These are phyloP conservation scores for Picea abies DNA, from an alignment of 83 land plant genomes.

Conservation along the genomic window DNA sequence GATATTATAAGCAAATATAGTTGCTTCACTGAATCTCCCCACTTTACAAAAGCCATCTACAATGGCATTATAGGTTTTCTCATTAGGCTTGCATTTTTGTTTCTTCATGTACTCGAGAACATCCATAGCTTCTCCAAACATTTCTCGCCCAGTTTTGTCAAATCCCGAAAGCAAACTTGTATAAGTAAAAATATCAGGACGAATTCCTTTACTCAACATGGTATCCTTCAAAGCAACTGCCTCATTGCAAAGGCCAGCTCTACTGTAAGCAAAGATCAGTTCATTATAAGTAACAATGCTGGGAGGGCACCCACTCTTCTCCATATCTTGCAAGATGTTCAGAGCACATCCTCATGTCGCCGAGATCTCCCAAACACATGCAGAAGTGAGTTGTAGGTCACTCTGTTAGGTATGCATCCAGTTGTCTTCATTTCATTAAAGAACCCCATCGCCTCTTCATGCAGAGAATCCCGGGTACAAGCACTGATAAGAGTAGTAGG, in stretches of 20 bases:
- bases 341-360: constrained; percentile 69
- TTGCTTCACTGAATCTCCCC: constrained; percentile 65
- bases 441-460: constrained; percentile 68
- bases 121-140: constrained; percentile 81
- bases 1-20: constrained; percentile 43
- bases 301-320: constrained; percentile 62
- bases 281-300: constrained; percentile 88
- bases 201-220: constrained; percentile 75
- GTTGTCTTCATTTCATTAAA: constrained; percentile 78
- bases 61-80: constrained; percentile 71
- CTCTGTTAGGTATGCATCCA: constrained; percentile 71
- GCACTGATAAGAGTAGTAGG: constrained; percentile 88
- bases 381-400: constrained; percentile 90
- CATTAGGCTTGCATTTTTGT: constrained; percentile 72
- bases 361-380: constrained; percentile 95
- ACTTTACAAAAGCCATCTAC: constrained; percentile 74
- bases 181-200: constrained; percentile 90
- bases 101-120: constrained; percentile 83
- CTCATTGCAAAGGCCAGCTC: constrained; percentile 78
- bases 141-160: constrained; percentile 72
- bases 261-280: constrained; percentile 82
- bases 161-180: constrained; percentile 88
- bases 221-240: constrained; percentile 68
- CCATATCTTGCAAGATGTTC: constrained; percentile 82
- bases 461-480: constrained; percentile 58